Base-by-base conservation (phyloP, 2,329 filamentous ascomycete genomes). In the Colletotrichum sp. region DNA sequence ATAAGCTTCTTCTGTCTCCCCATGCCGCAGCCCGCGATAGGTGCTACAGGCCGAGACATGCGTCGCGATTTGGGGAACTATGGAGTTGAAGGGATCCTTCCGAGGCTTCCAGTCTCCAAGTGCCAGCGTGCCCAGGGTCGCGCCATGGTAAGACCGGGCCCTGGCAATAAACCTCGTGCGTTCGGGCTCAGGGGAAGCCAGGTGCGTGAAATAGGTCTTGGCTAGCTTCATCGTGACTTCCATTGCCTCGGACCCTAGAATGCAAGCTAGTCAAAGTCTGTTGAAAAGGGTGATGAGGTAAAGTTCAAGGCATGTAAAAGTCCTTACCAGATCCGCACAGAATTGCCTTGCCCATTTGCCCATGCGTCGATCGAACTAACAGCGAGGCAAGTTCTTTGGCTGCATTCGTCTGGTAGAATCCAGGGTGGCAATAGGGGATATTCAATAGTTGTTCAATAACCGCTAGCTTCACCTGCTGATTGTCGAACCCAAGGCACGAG, bases 161-260 rank as follows among this genome's bases (percentile, higher is more conserved):
- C 36, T 18, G 0, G 36, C 36, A 5, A 44, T n/a, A 0, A 44
- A 44, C 1, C 16, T 44, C 8, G 36, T 44, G 1, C 36, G 36
- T n/a, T 44, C 16, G 36, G 16, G 16, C 36, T 44, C 36, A 1
- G 36, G 36, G 36, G 5, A 0, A 0, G 16, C 36, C 8, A 44
- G 36, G 1, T 44, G 36, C 8, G 36, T 18, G 36, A 44, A 44
- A n/a, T 44, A 5, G 2, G 36, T 10, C 16, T 44, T 44, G 36
- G 36, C 36, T 44, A 44, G 36, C 36, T 44, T 44, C 36, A 44
- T 44, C 36, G 36, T 44, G 36, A 44, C 8, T 44, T 44, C 36
- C 36, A 44, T 44, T 18, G 36, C 36, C 36, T 44, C 36, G 1
- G 36, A 44, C 3, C 36, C 36, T 44, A 44, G 36, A 44, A 39